Evolutionary conservation across 169 alveolate species (phyloP), one percentile per base, ranked within the genome.

Genomic region (Sarcocystis neurona): DNA sequence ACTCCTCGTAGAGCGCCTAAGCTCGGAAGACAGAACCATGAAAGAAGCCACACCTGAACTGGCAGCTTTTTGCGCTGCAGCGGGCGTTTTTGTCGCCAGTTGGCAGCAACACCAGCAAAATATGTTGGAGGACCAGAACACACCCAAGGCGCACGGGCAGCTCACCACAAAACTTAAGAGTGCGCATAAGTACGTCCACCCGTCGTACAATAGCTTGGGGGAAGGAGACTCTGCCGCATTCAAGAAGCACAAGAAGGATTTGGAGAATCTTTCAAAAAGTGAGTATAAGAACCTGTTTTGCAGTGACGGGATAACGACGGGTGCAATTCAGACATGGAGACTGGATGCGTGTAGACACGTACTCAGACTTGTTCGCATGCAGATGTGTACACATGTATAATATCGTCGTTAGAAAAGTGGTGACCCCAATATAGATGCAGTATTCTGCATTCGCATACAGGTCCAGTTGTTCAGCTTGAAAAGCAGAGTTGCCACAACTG

Each of bases 61-160:
- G 18, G 75, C 32, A 1, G 75, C 75, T 63, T 41, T 63, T 41
- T 63, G 75, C 41, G 5, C 75, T 2, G 1, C 75, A 15, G 75
- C 75, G 27, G 75, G 75, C 4, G 75, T 41, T 18, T 63, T 63
- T 41, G 41, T 63, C 43, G 75, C 10, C 12, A 43, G 44, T 0
- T 63, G 75, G 75, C 75, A 63, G 32, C 75, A 63, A 1, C 75
- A 63, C 18, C 75, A 63, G 75, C 75, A 63, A 43, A 43, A 30
- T n/a, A 18, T 18, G 44, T 41, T 3, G n/a, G 75, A 63, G 75
- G 75, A 63, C 12, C 75, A 15, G n/a, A n/a, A n/a, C 75, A n/a
- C 75, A 63, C 75, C 75, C 41, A 63, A 63, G 75, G 75, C 75
- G 41, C 41, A 63, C 12, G 75, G 44, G 20, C 43, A 3, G 8